Conservation (phyloP, 352 stramenopile genomes). For the Phytopythium aichiense region DNA sequence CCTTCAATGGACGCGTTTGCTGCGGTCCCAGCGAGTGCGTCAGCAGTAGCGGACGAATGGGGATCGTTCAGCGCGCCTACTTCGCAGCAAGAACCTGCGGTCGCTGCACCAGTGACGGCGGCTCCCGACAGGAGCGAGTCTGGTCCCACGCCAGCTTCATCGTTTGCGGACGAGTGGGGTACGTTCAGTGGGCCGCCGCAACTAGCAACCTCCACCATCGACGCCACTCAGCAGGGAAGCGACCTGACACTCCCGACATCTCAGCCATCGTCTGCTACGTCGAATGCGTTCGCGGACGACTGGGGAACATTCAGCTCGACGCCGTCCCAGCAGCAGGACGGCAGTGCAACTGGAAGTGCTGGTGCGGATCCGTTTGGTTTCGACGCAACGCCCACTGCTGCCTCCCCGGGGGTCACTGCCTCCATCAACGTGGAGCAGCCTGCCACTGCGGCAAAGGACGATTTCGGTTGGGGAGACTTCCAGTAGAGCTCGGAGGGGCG, state of each 20-base stretch:
- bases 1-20: neutral
- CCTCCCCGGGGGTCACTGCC: neutral
- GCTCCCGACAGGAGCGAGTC: neutral
- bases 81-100: neutral
- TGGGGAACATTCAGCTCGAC: constrained; percentile 7
- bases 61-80: neutral
- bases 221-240: neutral
- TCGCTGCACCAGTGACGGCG: neutral
- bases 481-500: constrained; percentile 2
- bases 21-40: neutral
- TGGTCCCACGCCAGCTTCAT: neutral
- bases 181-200: neutral
- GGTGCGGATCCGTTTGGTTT: constrained; percentile 6
- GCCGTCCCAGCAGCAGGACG: neutral
- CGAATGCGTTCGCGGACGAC: neutral
- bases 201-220: neutral
- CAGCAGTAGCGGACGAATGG: neutral
- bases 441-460: constrained; percentile 1
- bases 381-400: neutral
- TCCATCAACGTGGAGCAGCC: neutral
- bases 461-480: constrained; percentile 25
- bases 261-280: neutral
- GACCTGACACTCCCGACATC: neutral
- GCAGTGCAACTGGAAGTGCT: neutral
- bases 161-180: neutral